A percentile compares a stretch with the other conserved stretches of the same genome.
Evolutionary conservation across 1,284 basidiomycete genomes (phyloP).

Genomic region (Porogramme epimiltina): DNA sequence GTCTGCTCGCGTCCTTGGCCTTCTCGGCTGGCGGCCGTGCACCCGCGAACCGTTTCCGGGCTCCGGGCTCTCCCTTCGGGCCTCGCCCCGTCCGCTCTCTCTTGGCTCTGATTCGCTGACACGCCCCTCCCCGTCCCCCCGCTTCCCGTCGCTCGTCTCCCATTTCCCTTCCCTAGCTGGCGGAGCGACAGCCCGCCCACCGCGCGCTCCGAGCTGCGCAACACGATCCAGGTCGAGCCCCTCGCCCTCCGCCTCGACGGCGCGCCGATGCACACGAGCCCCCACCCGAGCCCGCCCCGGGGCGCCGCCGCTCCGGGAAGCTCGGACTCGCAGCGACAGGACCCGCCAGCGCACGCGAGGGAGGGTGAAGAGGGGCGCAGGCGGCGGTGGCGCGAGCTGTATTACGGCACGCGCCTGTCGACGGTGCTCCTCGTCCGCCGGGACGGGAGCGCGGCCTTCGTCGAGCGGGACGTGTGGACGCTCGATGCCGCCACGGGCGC

Average conservation of each 20-base stretch:
- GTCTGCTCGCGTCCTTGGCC: too few species aligned
- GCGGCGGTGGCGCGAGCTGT: slow-evolving; percentile 7
- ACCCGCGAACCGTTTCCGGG: slow-evolving; percentile 4
- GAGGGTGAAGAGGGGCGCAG: too few species aligned
- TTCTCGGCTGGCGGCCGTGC: too few species aligned
- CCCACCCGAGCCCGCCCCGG: background rate
- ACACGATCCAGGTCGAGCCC: slow-evolving; percentile 64
- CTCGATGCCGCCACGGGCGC: slow-evolving; percentile 36
- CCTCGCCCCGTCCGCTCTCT: background rate
- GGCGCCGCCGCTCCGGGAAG: too few species aligned
- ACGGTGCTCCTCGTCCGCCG: slow-evolving; percentile 69
- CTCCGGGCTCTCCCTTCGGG: too few species aligned
- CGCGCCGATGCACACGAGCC: background rate
- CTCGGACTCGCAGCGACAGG: too few species aligned
- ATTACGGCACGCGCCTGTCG: slow-evolving; percentile 73
- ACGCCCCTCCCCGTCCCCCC: slow-evolving; percentile 2
- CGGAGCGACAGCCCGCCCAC: slow-evolving; percentile 40
- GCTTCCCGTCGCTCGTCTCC: background rate
- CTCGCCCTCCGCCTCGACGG: slow-evolving; percentile 25
- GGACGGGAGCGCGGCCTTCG: slow-evolving; percentile 61
- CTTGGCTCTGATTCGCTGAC: background rate
- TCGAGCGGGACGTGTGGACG: slow-evolving; percentile 73
- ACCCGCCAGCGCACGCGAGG: too few species aligned
- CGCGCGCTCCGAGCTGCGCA: slow-evolving; percentile 53
- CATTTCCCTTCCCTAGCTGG: slow-evolving; percentile 22